A percentile compares a stretch with the other conserved stretches of the same genome.
Evolutionary conservation across 192 early-diverging fungal genomes (phyloP).

Genomic region (Rhizophagus clarus): DNA sequence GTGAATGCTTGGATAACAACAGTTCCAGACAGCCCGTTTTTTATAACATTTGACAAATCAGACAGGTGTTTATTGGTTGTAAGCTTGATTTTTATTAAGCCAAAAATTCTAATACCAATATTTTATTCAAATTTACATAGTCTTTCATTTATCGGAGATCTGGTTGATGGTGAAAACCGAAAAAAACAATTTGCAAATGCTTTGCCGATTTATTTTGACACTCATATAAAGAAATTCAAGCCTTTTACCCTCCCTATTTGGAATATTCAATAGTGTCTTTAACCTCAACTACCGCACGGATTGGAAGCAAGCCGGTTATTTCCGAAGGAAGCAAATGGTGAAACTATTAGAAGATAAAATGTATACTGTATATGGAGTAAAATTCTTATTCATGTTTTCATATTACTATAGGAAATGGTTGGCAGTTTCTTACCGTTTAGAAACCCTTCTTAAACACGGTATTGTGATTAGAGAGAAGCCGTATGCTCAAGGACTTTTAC

Average conservation of each 20-base stretch:
- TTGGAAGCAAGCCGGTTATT: background rate
- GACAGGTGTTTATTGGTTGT: slow-evolving; percentile 1
- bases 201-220: background rate
- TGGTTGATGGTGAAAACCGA: background rate
- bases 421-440: background rate
- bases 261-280: background rate
- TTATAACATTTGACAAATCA: slow-evolving; percentile 18
- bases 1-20: background rate
- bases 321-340: slow-evolving; percentile 13
- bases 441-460: background rate
- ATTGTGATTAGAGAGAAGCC: slow-evolving; percentile 13
- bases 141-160: background rate
- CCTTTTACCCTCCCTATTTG: slow-evolving; percentile 19
- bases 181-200: background rate
- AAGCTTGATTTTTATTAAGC: background rate
- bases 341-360: background rate
- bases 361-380: background rate
- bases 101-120: background rate
- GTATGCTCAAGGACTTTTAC: slow-evolving; percentile 9
- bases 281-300: background rate
- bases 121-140: background rate
- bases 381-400: background rate
- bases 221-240: slow-evolving; percentile 1
- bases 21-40: background rate
- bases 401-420: slow-evolving; percentile 18